These are phyloP conservation scores for Zygnema circumcarinatum DNA, from an alignment of 139 green algal genomes.

Conservation along the genomic window DNA sequence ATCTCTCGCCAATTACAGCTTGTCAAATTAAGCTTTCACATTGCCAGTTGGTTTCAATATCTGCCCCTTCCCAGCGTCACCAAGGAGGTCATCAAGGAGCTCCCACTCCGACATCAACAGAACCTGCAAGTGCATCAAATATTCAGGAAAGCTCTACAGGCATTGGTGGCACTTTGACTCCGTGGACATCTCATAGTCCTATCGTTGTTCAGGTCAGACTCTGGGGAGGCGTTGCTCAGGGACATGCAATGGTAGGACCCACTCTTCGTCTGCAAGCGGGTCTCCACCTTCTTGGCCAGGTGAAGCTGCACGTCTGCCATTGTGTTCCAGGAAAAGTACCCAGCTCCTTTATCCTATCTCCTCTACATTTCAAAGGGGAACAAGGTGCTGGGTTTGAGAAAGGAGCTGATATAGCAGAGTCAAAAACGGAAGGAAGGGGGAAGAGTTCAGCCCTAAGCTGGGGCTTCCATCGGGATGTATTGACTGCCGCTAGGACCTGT, in stretches of 20 bases:
- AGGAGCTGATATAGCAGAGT: constrained; percentile 12
- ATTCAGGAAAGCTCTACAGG: not conserved
- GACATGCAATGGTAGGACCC: constrained; percentile 65
- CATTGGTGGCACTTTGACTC: not conserved
- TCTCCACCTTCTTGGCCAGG: not conserved
- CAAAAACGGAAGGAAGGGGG: constrained; percentile 4
- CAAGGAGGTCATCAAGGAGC: too few species aligned
- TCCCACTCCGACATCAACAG: not conserved
- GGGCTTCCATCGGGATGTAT: not conserved
- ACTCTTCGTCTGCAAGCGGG: constrained; percentile 50
- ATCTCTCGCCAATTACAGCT: not conserved
- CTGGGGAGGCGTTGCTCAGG: constrained; percentile 46
- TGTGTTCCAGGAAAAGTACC: not conserved
- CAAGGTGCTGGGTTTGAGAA: not conserved
- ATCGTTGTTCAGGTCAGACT: constrained; percentile 29
- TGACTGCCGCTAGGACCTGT: not conserved
- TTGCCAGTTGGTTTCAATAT: not conserved
- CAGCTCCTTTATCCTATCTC: not conserved
- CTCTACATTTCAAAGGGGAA: not conserved
- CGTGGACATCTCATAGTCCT: not conserved
- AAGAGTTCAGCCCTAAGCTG: not conserved
- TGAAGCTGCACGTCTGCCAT: not conserved
- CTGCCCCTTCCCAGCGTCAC: not conserved
- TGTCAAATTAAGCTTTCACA: not conserved
- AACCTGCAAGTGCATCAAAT: not conserved